Evolutionary conservation across 2,329 filamentous ascomycete genomes (phyloP).

Genomic region (Aureobasidium sp.): DNA sequence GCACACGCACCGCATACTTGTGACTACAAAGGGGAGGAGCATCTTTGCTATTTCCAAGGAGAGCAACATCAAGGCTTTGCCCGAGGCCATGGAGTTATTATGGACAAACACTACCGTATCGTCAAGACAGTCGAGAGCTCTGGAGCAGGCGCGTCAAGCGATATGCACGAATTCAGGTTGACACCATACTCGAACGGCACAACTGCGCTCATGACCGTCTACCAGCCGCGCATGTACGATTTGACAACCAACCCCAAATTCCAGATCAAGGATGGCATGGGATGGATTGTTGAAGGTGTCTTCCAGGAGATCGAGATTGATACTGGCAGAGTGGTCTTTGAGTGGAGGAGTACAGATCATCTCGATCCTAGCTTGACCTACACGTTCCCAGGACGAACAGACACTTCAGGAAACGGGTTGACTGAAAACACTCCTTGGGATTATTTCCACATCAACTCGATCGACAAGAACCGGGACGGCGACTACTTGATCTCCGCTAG

Average conservation of each 20-base stretch:
- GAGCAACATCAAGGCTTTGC: constrained; percentile 44
- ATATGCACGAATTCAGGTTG: constrained; percentile 46
- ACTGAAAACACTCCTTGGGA: constrained; percentile 42
- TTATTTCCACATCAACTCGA: constrained; percentile 48
- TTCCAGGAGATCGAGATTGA: constrained; percentile 49
- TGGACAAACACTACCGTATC: constrained; percentile 42
- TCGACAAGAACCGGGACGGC: constrained; percentile 41
- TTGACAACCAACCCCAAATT: constrained; percentile 33
- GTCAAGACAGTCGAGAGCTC: constrained; percentile 37
- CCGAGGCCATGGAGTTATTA: constrained; percentile 43
- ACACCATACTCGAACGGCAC: constrained; percentile 35
- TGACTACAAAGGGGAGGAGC: constrained; percentile 38
- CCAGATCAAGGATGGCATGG: constrained; percentile 34
- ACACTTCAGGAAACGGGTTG: constrained; percentile 39
- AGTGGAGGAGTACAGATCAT: constrained; percentile 51
- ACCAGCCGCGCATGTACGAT: constrained; percentile 35
- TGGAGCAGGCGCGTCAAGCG: constrained; percentile 33
- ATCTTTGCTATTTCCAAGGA: constrained; percentile 46
- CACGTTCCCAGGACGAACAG: constrained; percentile 35
- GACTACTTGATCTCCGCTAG: constrained; percentile 43
- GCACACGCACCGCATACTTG: constrained; percentile 42
- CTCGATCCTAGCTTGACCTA: constrained; percentile 42
- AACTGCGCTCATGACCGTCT: constrained; percentile 30
- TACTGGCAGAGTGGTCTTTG: constrained; percentile 48
- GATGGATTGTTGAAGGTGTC: constrained; percentile 44